Base-by-base conservation (phyloP, 495 filamentous ascomycete species). In the Podospora appendiculata region DNA sequence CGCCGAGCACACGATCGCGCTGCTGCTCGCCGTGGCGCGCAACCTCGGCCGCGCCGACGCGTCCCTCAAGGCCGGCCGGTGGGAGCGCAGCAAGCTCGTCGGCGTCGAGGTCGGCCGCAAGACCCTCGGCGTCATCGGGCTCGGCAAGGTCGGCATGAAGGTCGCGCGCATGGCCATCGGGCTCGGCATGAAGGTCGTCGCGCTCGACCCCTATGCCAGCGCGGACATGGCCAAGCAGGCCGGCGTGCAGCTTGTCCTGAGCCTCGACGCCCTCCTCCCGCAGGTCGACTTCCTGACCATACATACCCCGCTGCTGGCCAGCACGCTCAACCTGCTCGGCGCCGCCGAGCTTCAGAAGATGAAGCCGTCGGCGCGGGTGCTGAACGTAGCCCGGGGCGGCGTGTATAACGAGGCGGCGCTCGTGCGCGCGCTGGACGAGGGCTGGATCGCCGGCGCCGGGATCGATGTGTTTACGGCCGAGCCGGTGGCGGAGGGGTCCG, bases 401-500 rank as follows among this genome's bases (percentile, higher is more conserved):
- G 85, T 87, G 43, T 83, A 88, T 53, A 84, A 89, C 55, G 87
- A 90, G 66, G 69, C 62, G 13, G 86, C 86, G 2, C 69, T 90
- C 11, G 65, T 89, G 0, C 76, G 71, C 13, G 86, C 86, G 3
- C 60, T 90, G 1, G 78, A 88, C 18, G 74, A 72, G 6, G 84
- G 83, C 3, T 81, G 77, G 58, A 80, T 90, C 19, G 84, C 79
- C 1, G 86, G 85, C 0, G 87, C 87, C 0, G 87, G 85, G 4
- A 63, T 89, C 13, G 87, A 90, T 65, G 87, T 90, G 44, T 89
- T 84, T 63, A 87, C 84, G 0, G 70, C 72, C 1, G 87, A 90
- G 64, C 87, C 87, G 16, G 60, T 69, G 10, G 42, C 85, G 16
- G 52, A 47, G 44, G 55, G 51, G 19, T 76, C 77, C 18, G 60